phyloP scores from a whole-genome alignment of 2,329 filamentous ascomycete species.

The Nemania diffusa region DNA sequence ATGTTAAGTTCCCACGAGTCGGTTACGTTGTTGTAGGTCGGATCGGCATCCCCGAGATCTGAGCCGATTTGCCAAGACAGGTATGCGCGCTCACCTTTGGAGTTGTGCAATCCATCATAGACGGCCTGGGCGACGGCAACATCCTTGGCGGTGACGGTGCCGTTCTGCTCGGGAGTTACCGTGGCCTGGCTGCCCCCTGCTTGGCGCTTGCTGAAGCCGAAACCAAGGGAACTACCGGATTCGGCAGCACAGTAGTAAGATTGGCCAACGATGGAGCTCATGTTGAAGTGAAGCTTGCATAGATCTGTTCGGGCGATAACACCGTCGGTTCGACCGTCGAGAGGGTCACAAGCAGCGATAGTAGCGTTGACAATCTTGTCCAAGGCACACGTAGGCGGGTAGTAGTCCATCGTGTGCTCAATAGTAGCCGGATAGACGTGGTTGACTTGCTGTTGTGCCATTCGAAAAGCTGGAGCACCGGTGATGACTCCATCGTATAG shows the following conservation, averaged over 20 bases:
- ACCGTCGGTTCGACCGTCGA: conserved; percentile 66
- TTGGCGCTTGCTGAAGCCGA: conserved; percentile 13
- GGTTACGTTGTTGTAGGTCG: conserved; percentile 50
- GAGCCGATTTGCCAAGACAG: conserved; percentile 52
- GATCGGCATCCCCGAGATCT: conserved; percentile 47
- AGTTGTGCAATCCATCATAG: conserved; percentile 50
- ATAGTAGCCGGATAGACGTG: conserved; percentile 54
- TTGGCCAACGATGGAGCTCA: conserved; percentile 48
- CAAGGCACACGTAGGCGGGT: conserved; percentile 58
- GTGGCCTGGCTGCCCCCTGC: background rate
- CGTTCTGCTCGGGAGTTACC: conserved; percentile 48
- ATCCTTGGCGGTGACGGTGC: conserved; percentile 50
- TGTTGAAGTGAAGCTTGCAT: conserved; percentile 50
- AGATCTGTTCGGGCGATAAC: conserved; percentile 56
- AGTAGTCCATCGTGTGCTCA: conserved; percentile 55
- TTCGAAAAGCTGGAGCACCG: conserved; percentile 60
- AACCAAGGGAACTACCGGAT: conserved; percentile 35
- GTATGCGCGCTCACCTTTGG: conserved; percentile 50
- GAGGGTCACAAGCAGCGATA: conserved; percentile 62
- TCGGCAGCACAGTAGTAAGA: conserved; percentile 49
- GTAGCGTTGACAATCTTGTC: conserved; percentile 64
- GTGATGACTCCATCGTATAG: conserved; percentile 58
- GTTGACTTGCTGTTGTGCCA: conserved; percentile 55
- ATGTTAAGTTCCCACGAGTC: conserved; percentile 50
- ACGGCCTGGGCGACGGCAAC: conserved; percentile 51